phyloP scores from a whole-genome alignment of 1,284 basidiomycete genomes.

The Fomitopsis schrenkii region DNA sequence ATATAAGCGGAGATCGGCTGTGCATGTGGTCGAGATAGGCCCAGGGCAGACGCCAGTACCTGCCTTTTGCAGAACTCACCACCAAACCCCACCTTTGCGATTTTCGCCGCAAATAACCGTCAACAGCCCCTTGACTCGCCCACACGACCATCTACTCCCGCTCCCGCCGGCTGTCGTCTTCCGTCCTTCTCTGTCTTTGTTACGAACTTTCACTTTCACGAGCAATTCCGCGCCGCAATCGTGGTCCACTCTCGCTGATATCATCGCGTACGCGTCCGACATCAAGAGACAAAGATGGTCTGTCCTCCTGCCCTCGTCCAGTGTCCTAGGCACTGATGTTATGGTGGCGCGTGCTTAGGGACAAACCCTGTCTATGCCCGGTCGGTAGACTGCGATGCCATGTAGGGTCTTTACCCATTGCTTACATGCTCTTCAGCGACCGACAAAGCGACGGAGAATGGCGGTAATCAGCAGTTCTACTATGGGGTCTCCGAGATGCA shows the following conservation, averaged over 20 bases:
- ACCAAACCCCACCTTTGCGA: constrained; percentile 14
- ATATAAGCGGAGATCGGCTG: neutral
- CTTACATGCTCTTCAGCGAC: constrained; percentile 48
- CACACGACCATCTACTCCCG: constrained; percentile 18
- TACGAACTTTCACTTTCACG: neutral
- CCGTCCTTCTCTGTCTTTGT: neutral
- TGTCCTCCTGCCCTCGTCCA: neutral
- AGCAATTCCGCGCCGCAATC: neutral
- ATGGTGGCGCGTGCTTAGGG: constrained; percentile 40
- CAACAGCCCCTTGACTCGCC: constrained; percentile 23
- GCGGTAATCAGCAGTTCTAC: constrained; percentile 74
- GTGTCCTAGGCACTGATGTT: neutral
- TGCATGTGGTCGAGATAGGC: neutral
- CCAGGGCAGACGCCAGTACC: neutral
- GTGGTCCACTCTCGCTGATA: neutral
- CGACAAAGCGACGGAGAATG: constrained; percentile 80
- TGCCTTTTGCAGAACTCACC: constrained; percentile 22
- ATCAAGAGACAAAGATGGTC: constrained; percentile 13
- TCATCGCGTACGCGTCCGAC: neutral
- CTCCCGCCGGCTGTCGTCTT: constrained; percentile 2
- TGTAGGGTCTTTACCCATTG: neutral
- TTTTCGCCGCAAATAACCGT: constrained; percentile 25
- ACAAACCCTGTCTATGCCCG: constrained; percentile 70
- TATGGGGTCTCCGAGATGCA: constrained; percentile 97
- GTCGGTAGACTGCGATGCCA: constrained; percentile 33